Percentiles rank a stretch among this genome's conserved stretches.
Evolutionary conservation across 768 basidiomycete species (phyloP).

Genomic region (Lentinula edodes): DNA sequence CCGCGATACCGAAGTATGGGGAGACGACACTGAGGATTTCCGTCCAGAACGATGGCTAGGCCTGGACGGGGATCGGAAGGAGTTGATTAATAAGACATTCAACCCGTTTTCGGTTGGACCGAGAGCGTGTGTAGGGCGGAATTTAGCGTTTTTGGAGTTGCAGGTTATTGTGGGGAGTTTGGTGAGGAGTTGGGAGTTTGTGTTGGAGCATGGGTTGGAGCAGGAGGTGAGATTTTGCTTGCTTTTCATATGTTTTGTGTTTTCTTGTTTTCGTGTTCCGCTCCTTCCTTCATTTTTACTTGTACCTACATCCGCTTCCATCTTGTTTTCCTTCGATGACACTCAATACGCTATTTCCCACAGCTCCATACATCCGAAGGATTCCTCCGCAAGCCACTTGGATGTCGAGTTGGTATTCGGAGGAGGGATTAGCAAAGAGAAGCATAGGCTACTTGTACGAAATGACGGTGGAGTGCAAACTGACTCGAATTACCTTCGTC

Average conservation of each 20-base stretch:
- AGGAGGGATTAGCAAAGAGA: conserved; percentile 36
- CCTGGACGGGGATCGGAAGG: conserved; percentile 44
- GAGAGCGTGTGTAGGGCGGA: conserved; percentile 79
- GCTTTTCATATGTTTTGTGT: background rate
- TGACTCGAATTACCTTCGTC: no score
- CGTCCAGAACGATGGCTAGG: conserved; percentile 88
- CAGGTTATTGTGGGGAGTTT: conserved; percentile 79
- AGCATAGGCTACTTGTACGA: no score
- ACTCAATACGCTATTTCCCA: background rate
- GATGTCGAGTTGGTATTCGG: conserved; percentile 67
- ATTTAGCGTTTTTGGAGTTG: conserved; percentile 75
- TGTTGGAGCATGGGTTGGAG: conserved; percentile 50
- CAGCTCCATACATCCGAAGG: conserved; percentile 78
- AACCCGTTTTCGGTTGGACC: conserved; percentile 87
- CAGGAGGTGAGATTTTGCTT: conserved; percentile 38
- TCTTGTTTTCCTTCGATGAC: no score
- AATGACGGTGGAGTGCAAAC: no score
- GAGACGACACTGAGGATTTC: conserved; percentile 66
- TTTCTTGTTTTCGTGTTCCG: conserved; percentile 8
- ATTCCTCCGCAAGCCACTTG: conserved; percentile 79
- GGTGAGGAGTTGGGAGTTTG: conserved; percentile 68
- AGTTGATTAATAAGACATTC: conserved; percentile 62
- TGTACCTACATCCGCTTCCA: background rate
- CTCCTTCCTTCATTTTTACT: conserved; percentile 6
- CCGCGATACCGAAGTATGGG: conserved; percentile 68